Evolutionary conservation across 805 yeast genomes (phyloP).

Genomic region (Lipomyces sp.): DNA sequence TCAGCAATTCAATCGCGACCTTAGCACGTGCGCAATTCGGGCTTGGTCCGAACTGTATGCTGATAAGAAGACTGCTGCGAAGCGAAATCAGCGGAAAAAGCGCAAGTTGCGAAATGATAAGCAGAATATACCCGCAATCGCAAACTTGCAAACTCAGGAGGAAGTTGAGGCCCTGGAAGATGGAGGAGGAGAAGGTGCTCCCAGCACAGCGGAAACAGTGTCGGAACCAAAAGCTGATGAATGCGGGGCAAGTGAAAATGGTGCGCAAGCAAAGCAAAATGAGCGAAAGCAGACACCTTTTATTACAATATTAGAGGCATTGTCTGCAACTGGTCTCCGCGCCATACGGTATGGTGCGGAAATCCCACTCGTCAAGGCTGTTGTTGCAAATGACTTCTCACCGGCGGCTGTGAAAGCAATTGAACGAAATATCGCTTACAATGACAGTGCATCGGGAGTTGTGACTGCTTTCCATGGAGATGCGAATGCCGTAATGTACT

Average conservation of each 20-base stretch:
- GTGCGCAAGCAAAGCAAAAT: slow-evolving; percentile 14
- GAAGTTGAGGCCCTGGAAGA: slow-evolving; percentile 13
- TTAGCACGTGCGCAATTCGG: slow-evolving; percentile 79
- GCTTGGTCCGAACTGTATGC: slow-evolving; percentile 79
- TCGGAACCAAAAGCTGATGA: slow-evolving; percentile 3
- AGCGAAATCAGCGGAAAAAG: slow-evolving; percentile 39
- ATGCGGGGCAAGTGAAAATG: slow-evolving; percentile 20
- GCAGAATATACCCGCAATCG: slow-evolving; percentile 13
- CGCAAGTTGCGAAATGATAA: slow-evolving; percentile 14
- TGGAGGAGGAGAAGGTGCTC: slow-evolving; percentile 6
- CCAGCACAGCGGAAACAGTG: neutral
- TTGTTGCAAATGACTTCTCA: slow-evolving; percentile 89
- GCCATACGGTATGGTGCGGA: slow-evolving; percentile 94
- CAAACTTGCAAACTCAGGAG: slow-evolving; percentile 23
- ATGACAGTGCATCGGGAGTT: slow-evolving; percentile 55
- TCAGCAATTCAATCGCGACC: slow-evolving; percentile 94
- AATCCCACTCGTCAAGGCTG: slow-evolving; percentile 70
- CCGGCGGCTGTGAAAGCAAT: slow-evolving; percentile 86
- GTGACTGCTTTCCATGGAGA: slow-evolving; percentile 80
- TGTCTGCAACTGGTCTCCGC: slow-evolving; percentile 93
- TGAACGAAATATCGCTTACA: slow-evolving; percentile 68
- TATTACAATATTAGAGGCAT: slow-evolving; percentile 80
- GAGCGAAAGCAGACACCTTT: slow-evolving; percentile 47
- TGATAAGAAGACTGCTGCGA: slow-evolving; percentile 45
- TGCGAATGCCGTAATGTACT: slow-evolving; percentile 83